phyloP scores from a whole-genome alignment of 805 yeast genomes.

The Saccharomycopsis guyanensis region DNA sequence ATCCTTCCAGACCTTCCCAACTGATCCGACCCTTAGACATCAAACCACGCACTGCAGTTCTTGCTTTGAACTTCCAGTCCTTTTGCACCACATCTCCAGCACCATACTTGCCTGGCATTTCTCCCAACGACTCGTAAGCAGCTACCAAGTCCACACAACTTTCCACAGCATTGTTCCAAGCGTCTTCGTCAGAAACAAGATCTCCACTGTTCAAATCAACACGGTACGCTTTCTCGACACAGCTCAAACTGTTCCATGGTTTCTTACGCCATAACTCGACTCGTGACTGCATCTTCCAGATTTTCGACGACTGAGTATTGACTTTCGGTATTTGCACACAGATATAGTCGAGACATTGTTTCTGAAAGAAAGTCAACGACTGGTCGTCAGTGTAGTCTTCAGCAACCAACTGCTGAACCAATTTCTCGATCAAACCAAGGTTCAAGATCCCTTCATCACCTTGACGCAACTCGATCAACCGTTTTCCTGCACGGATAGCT shows the following conservation, averaged over 20 bases:
- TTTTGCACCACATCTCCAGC: slow-evolving; percentile 82
- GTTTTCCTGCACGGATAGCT: slow-evolving; percentile 66
- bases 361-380: slow-evolving; percentile 52
- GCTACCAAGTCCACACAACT: slow-evolving; percentile 72
- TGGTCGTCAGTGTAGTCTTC: slow-evolving; percentile 35
- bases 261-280: slow-evolving; percentile 80
- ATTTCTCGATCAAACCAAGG: slow-evolving; percentile 63
- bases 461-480: slow-evolving; percentile 49
- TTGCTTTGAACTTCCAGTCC: slow-evolving; percentile 86
- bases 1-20: slow-evolving; percentile 79
- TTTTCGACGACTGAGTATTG: slow-evolving; percentile 47
- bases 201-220: slow-evolving; percentile 60
- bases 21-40: slow-evolving; percentile 69
- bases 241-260: slow-evolving; percentile 84
- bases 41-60: slow-evolving; percentile 61
- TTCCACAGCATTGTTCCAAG: slow-evolving; percentile 76
- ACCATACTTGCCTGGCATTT: slow-evolving; percentile 65
- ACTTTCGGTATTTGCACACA: slow-evolving; percentile 61
- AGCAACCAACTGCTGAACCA: slow-evolving; percentile 55
- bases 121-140: slow-evolving; percentile 86
- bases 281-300: slow-evolving; percentile 78
- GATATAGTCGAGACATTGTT: slow-evolving; percentile 61
- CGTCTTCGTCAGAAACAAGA: slow-evolving; percentile 47
- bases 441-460: slow-evolving; percentile 63
- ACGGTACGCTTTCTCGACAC: slow-evolving; percentile 81